phyloP scores from a whole-genome alignment of 176 grass and related monocot species.

The Sorghum bicolor region DNA sequence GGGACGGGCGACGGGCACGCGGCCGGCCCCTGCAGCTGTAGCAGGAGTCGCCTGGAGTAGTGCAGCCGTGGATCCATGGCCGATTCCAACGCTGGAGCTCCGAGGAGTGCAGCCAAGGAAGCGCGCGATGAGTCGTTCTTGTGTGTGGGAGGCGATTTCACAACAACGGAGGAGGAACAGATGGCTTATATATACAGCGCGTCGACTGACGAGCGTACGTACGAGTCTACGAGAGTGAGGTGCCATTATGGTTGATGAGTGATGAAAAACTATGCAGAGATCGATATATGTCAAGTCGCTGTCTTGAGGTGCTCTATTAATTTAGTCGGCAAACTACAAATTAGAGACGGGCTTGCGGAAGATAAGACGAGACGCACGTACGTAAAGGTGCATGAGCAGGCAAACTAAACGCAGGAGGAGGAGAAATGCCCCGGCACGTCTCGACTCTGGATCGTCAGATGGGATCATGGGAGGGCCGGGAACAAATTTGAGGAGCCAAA shows the following conservation, averaged over 20 bases:
- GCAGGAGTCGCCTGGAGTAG: not conserved
- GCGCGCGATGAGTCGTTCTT: not conserved
- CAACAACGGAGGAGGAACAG: not conserved
- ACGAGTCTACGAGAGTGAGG: not conserved
- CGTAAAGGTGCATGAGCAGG: not conserved
- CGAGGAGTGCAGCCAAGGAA: not conserved
- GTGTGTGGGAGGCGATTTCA: not conserved
- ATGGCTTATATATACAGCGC: not conserved
- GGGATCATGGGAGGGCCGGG: too few species aligned
- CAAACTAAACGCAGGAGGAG: not conserved
- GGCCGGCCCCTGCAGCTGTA: not conserved
- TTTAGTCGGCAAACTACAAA: not conserved
- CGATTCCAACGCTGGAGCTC: not conserved
- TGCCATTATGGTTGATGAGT: not conserved
- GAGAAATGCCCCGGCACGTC: not conserved
- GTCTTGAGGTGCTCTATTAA: not conserved
- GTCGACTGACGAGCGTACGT: not conserved
- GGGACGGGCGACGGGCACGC: not conserved
- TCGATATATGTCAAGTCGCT: not conserved
- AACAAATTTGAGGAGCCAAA: too few species aligned
- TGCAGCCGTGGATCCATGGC: not conserved
- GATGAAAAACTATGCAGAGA: not conserved
- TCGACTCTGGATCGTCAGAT: not conserved
- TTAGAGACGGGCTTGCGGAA: not conserved
- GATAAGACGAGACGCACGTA: conserved; percentile 26